Evolutionary conservation across 169 alveolate genomes (phyloP).

Genomic region (Plasmodium coatneyi): DNA sequence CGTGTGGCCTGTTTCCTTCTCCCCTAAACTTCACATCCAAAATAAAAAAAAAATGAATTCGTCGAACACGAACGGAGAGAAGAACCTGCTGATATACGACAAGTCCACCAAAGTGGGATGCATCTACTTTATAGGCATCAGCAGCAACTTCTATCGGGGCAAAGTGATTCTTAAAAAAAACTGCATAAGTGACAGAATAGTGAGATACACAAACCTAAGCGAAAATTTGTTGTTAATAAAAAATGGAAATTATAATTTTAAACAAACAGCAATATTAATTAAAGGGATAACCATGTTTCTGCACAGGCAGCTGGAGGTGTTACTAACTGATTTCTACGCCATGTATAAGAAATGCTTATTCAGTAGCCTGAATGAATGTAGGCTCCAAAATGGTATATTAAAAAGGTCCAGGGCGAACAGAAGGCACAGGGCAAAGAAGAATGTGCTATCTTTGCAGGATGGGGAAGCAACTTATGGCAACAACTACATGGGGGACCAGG

Average conservation of each 20-base stretch:
- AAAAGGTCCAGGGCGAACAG: slow-evolving; percentile 30
- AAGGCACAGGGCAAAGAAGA: slow-evolving; percentile 34
- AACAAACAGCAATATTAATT: slow-evolving; percentile 72
- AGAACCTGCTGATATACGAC: slow-evolving; percentile 55
- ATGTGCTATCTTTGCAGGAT: slow-evolving; percentile 31
- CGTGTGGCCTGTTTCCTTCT: not conserved
- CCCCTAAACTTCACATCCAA: not conserved
- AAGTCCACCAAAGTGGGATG: slow-evolving; percentile 71
- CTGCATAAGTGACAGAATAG: slow-evolving; percentile 44
- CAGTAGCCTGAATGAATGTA: slow-evolving; percentile 14
- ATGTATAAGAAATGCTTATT: slow-evolving; percentile 64
- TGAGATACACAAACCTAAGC: slow-evolving; percentile 64
- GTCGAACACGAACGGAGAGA: slow-evolving; percentile 14
- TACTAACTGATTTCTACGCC: slow-evolving; percentile 57
- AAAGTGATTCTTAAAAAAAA: slow-evolving; percentile 70
- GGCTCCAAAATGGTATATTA: slow-evolving; percentile 2
- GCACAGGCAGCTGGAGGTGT: slow-evolving; percentile 66
- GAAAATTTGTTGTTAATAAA: slow-evolving; percentile 59
- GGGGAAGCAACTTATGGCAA: not conserved
- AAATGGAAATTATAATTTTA: slow-evolving; percentile 61
- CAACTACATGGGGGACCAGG: not conserved
- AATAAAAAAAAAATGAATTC: slow-evolving; percentile 12
- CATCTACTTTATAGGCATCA: slow-evolving; percentile 64
- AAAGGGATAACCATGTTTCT: slow-evolving; percentile 72
- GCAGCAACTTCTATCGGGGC: slow-evolving; percentile 59